Evolutionary conservation across 2,329 filamentous ascomycete genomes (phyloP), one percentile per base, ranked within the genome.

Genomic region (Clarireedia sp.): DNA sequence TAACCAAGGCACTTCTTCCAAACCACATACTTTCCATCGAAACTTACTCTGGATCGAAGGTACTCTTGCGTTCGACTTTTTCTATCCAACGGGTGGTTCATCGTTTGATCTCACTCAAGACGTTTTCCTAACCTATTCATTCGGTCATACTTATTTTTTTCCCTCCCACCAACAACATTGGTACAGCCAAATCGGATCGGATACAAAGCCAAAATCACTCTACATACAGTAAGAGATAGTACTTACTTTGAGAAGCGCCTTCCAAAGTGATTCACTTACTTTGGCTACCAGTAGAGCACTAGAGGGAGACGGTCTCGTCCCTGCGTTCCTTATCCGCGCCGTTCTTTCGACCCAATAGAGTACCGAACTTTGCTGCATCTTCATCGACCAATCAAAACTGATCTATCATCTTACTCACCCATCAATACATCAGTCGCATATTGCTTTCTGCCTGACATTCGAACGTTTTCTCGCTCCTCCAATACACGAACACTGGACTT

Each of bases 271-370:
- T 45, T 54, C 51, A 36, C 26, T 54, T 17, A 21, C 44, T 54
- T 40, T 54, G 33, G 43, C 48, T 54, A 44, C 23, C 12, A 19
- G 12, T 9, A 40, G 43, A 48, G 43, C 23, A 54, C 24, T 16
- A 33, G 5, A 48, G 41, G 37, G 37, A 24, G 33, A 36, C 5
- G 16, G n/a, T 48, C 45, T 48, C 37, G 44, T 54, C 44, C 45
- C 51, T 48, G 41, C 51, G 45, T 54, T 38, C 26, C 45, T 54
- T 50, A 50, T 54, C 45, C 33, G 45, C 52, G 36, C 37, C 45
- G 19, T 43, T 21, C 26, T 47, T 43, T 54, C 41, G 17, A 17
- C 45, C 52, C 37, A 48, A 33, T 36, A 40, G 29, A 54, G 52
- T 54, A 54, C 45, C 52, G 37, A 54, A 47, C 19, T 37, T 54